These are phyloP conservation scores for Globisporangium mamillatum DNA, from an alignment of 352 stramenopile genomes.

Conservation along the genomic window DNA sequence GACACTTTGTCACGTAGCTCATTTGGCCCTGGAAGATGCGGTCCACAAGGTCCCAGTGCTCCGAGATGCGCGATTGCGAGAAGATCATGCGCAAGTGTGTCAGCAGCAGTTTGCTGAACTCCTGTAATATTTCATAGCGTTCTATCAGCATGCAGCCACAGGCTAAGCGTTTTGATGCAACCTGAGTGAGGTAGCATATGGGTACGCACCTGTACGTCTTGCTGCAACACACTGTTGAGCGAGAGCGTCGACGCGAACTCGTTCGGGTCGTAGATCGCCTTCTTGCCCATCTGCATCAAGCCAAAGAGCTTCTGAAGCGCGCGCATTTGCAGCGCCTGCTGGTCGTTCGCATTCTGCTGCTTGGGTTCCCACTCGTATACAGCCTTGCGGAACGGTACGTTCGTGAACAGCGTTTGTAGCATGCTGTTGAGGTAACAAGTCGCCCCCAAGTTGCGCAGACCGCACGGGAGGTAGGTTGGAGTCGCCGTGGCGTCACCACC, in stretches of 20 bases:
- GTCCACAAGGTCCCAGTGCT: conserved; percentile 69
- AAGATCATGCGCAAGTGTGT: conserved; percentile 79
- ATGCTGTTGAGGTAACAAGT: conserved; percentile 90
- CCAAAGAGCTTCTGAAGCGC: conserved; percentile 84
- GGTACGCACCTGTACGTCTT: conserved; percentile 75
- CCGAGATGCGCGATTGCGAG: conserved; percentile 46
- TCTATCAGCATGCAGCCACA: conserved; percentile 1
- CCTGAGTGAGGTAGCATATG: neutral
- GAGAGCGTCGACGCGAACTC: conserved; percentile 77
- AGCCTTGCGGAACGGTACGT: conserved; percentile 59
- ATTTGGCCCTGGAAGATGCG: conserved; percentile 80
- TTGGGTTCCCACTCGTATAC: conserved; percentile 84
- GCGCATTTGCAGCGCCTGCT: conserved; percentile 70
- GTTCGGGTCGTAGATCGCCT: conserved; percentile 66
- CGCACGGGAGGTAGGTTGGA: conserved; percentile 33
- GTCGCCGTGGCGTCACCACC: neutral
- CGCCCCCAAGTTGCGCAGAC: conserved; percentile 82
- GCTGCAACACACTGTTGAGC: conserved; percentile 81
- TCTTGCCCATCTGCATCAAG: conserved; percentile 76
- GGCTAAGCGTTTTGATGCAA: neutral
- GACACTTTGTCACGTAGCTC: conserved; percentile 83
- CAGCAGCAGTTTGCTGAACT: conserved; percentile 87
- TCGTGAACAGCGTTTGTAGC: conserved; percentile 83
- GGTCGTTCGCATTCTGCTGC: conserved; percentile 31
- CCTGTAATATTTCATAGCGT: conserved; percentile 30